Base-by-base conservation (phyloP, 2,329 filamentous ascomycete genomes). In the Trichoderma harzianum region DNA sequence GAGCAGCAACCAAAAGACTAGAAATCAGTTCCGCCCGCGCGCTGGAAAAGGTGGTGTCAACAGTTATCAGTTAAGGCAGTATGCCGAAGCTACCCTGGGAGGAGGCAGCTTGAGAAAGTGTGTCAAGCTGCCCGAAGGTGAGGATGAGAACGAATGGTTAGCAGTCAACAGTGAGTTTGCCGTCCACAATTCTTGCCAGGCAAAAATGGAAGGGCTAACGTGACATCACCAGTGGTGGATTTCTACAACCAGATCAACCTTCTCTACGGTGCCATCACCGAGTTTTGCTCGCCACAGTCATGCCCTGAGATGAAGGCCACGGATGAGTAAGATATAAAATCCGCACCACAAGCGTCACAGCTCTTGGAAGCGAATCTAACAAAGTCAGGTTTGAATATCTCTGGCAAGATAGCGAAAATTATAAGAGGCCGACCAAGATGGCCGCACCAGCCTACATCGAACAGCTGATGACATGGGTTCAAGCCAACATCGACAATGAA, bases 281-380 rank as follows among this genome's bases (percentile, higher is more conserved):
- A 99, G 81, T 99, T 99, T 84, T 99, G 96, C 86, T 98, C 96
- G 30, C 95, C 96, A 36, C 92, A 96, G 80, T 94, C 94, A 75
- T 99, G 96, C 82, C 96, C 96, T 0, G 96, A 98, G 84, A 99
- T 99, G 96, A 99, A 99, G 84, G 96, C 96, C n/a, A 99, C 96
- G 11, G 97, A 99, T 84, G 96, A 99, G 92, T 96, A 87, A 75
- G 89, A 39, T 43, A 18, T n/a, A 26, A 11, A 16, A 47, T 16
- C n/a, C 53, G 18, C 16, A 26, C 6, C 28, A 6, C 39, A 28
- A 21, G 24, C 16, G 7, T 21, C 30, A 24, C 39, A 32, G 7
- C 16, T 11, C 28, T 21, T 5, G 24, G 14, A 16, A 65, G 32
- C 64, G 14, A 26, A 43, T 32, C 66, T 72, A 61, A 57, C 55